These are phyloP conservation scores for Metarhizium robertsii DNA, from an alignment of 2,329 filamentous ascomycete species.

Conservation along the genomic window DNA sequence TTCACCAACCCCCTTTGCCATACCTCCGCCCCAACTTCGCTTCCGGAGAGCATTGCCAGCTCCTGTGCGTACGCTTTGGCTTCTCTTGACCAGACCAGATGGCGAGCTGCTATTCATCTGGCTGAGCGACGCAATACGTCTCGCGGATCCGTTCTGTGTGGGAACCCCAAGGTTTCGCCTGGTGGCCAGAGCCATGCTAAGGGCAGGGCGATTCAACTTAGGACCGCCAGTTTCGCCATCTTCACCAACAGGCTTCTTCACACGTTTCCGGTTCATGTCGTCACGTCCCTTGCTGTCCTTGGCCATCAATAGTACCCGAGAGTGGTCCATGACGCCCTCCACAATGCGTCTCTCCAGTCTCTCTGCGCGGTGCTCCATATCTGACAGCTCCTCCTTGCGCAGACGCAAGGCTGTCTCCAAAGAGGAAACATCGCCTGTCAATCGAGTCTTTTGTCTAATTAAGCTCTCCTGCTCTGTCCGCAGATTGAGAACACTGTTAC, in stretches of 20 bases:
- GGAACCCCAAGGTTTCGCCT: slow-evolving; percentile 38
- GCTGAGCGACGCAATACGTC: slow-evolving; percentile 82
- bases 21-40: slow-evolving; percentile 55
- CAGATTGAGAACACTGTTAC: slow-evolving; percentile 47
- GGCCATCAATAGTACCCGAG: slow-evolving; percentile 75
- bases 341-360: slow-evolving; percentile 84
- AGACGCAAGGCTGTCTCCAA: slow-evolving; percentile 85
- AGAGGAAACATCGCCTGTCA: slow-evolving; percentile 79
- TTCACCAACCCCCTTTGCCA: slow-evolving; percentile 39
- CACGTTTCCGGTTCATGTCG: slow-evolving; percentile 50
- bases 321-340: slow-evolving; percentile 94
- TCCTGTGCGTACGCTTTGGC: slow-evolving; percentile 65
- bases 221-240: slow-evolving; percentile 5
- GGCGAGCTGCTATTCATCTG: slow-evolving; percentile 75
- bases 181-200: slow-evolving; percentile 46
- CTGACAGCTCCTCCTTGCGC: slow-evolving; percentile 79
- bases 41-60: slow-evolving; percentile 47
- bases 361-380: slow-evolving; percentile 86
- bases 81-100: slow-evolving; percentile 58
- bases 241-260: slow-evolving; percentile 29
- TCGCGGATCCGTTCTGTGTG: slow-evolving; percentile 46
- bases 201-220: slow-evolving; percentile 23
- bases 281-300: slow-evolving; percentile 48
- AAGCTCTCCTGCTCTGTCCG: slow-evolving; percentile 66
- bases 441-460: slow-evolving; percentile 64